Percentiles rank a stretch among this genome's conserved stretches.
Conservation (phyloP, 768 basidiomycete species). For the Calocybe gangraenosa region DNA sequence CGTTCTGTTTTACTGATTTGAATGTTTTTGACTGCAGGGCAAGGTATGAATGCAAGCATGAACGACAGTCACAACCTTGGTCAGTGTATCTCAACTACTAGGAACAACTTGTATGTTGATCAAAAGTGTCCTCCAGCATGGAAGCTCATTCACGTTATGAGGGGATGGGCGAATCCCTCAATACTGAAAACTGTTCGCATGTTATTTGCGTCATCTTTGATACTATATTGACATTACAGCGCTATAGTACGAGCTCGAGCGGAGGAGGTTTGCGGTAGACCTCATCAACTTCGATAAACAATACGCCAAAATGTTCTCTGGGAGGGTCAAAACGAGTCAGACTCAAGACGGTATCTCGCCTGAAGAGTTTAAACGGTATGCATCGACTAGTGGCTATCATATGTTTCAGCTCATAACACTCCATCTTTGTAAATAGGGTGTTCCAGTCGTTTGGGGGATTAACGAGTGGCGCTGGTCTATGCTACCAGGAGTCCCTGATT, state of each 20-base stretch:
- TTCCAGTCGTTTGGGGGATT: constrained; percentile 53
- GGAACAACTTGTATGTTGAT: no score
- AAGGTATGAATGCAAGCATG: constrained; percentile 79
- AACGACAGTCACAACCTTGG: constrained; percentile 71
- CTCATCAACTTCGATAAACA: constrained; percentile 69
- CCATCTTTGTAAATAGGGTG: constrained; percentile 25
- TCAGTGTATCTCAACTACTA: no score
- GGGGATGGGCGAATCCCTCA: constrained; percentile 45
- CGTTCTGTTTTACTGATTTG: not conserved
- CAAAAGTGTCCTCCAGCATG: constrained; percentile 35
- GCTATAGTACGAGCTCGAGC: constrained; percentile 61
- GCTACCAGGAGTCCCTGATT: constrained; percentile 46
- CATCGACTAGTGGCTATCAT: not conserved
- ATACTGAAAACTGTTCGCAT: constrained; percentile 48
- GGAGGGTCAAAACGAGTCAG: constrained; percentile 51
- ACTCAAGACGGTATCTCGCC: constrained; percentile 48
- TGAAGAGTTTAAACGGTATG: constrained; percentile 44
- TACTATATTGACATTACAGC: not conserved
- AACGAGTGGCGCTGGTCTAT: constrained; percentile 51
- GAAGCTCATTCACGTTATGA: constrained; percentile 56
- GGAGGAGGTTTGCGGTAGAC: constrained; percentile 65
- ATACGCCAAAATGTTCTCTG: constrained; percentile 64
- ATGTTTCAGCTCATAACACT: not conserved
- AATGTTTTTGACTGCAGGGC: constrained; percentile 39
- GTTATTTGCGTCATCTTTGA: not conserved